A percentile compares a stretch with the other conserved stretches of the same genome.
Evolutionary conservation across 345 rosid genomes (phyloP).

Genomic region (Rhodamnia rubescens): DNA sequence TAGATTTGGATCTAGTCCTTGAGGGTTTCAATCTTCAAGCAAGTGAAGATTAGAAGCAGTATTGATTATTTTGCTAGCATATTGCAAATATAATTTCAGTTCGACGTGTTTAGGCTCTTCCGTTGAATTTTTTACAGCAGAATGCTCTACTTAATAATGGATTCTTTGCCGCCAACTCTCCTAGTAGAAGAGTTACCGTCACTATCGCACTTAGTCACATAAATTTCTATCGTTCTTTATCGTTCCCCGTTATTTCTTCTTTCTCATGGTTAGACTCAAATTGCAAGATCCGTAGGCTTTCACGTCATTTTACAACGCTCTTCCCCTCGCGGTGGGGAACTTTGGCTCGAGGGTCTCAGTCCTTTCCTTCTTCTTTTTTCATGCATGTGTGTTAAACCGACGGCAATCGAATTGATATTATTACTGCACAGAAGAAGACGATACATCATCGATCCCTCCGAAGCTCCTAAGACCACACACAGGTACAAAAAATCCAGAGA

Average conservation of each 20-base stretch:
- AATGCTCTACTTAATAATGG: background rate
- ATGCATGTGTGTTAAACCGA: background rate
- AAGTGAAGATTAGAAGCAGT: background rate
- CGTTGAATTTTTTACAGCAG: background rate
- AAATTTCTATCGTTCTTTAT: rapidly evolving
- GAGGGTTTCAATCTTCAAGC: background rate
- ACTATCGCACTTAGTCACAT: rapidly evolving
- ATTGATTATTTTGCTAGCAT: background rate
- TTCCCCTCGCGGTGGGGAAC: background rate
- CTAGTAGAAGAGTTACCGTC: rapidly evolving
- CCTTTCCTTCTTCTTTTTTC: background rate
- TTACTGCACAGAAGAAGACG: background rate
- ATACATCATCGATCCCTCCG: background rate
- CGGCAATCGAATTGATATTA: background rate
- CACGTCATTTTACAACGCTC: background rate
- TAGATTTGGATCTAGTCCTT: background rate
- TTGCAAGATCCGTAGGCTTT: background rate
- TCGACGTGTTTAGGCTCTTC: background rate
- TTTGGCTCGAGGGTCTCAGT: background rate
- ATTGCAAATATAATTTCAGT: background rate
- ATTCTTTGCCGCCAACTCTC: rapidly evolving
- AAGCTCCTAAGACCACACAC: background rate
- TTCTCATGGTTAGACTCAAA: background rate
- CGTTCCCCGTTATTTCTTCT: background rate
- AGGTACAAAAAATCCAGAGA: background rate